phyloP scores from a whole-genome alignment of 306 rosid genomes.

The Rosa lucieae region DNA sequence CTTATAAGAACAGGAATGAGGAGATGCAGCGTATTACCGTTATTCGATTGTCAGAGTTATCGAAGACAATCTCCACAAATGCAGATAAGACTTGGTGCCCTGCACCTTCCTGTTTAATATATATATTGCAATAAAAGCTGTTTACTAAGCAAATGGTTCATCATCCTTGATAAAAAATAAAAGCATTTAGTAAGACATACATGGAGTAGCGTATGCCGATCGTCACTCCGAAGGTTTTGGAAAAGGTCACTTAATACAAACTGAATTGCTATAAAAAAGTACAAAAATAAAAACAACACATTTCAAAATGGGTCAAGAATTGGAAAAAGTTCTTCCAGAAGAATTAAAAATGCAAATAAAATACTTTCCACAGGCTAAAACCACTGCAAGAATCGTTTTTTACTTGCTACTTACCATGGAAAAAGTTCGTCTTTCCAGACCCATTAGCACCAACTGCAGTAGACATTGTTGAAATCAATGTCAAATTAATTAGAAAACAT shows the following conservation, averaged over 20 bases:
- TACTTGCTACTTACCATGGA: constrained; percentile 62
- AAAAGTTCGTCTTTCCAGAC: constrained; percentile 95
- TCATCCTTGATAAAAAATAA: constrained; percentile 8
- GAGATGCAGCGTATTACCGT: constrained; percentile 52
- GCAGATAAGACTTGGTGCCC: constrained; percentile 90
- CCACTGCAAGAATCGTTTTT: background rate
- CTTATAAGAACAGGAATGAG: background rate
- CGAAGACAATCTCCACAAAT: constrained; percentile 96
- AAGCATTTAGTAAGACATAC: constrained; percentile 45
- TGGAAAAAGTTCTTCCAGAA: constrained; percentile 1
- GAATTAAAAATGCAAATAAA: background rate
- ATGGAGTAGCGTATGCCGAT: constrained; percentile 86
- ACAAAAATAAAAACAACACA: constrained; percentile 20
- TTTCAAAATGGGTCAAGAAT: constrained; percentile 11
- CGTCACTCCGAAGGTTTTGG: constrained; percentile 82
- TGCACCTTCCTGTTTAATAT: constrained; percentile 81
- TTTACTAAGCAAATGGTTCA: background rate
- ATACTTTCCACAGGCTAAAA: constrained; percentile 13
- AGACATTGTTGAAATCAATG: constrained; percentile 19
- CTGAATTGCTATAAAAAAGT: constrained; percentile 63
- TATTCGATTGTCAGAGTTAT: constrained; percentile 89
- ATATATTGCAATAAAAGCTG: constrained; percentile 13
- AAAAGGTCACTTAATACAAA: constrained; percentile 92
- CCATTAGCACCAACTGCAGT: constrained; percentile 97
- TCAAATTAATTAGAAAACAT: constrained; percentile 7